A percentile compares a stretch with the other conserved stretches of the same genome.
These are phyloP conservation scores for Zopfia rhizophila DNA, from an alignment of 2,329 filamentous ascomycete species.

Conservation along the genomic window DNA sequence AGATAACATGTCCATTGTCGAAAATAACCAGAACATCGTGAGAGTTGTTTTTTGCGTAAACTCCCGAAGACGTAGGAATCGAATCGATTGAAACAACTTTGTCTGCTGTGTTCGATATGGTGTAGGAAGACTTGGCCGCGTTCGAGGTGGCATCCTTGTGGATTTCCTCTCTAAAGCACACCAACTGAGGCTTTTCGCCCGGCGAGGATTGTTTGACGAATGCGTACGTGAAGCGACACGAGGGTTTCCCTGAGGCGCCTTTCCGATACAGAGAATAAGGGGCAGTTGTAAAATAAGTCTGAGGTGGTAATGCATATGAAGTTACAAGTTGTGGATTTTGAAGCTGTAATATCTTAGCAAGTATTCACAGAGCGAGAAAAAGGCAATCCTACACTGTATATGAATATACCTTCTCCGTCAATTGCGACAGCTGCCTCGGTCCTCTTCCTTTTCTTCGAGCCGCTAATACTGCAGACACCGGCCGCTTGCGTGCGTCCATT, in stretches of 20 bases:
- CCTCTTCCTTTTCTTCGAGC: conserved; percentile 69
- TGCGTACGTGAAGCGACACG: conserved; percentile 67
- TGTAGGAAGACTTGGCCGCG: conserved; percentile 46
- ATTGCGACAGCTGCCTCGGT: conserved; percentile 69
- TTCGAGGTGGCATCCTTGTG: conserved; percentile 44
- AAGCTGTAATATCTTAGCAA: conserved; percentile 56
- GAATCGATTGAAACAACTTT: conserved; percentile 43
- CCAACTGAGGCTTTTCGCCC: conserved; percentile 61
- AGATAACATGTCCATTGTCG: conserved; percentile 69
- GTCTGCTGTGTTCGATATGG: conserved; percentile 33
- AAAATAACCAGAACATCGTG: conserved; percentile 67
- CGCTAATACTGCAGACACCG: conserved; percentile 64
- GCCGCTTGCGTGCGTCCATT: conserved; percentile 54
- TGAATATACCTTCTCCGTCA: conserved; percentile 70
- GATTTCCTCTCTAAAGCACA: conserved; percentile 65
- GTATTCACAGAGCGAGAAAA: conserved; percentile 5
- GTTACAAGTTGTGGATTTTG: conserved; percentile 69
- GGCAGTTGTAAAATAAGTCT: conserved; percentile 65
- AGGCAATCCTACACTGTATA: conserved; percentile 65
- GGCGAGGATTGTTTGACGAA: conserved; percentile 59
- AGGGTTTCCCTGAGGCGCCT: conserved; percentile 52
- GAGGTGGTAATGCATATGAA: conserved; percentile 70
- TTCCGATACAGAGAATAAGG: conserved; percentile 69
- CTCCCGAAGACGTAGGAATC: conserved; percentile 36
- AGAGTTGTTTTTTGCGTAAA: conserved; percentile 25